A percentile compares a stretch with the other conserved stretches of the same genome.
Evolutionary conservation across 768 basidiomycete species (phyloP).

Genomic region (Holtermannia corniformis): DNA sequence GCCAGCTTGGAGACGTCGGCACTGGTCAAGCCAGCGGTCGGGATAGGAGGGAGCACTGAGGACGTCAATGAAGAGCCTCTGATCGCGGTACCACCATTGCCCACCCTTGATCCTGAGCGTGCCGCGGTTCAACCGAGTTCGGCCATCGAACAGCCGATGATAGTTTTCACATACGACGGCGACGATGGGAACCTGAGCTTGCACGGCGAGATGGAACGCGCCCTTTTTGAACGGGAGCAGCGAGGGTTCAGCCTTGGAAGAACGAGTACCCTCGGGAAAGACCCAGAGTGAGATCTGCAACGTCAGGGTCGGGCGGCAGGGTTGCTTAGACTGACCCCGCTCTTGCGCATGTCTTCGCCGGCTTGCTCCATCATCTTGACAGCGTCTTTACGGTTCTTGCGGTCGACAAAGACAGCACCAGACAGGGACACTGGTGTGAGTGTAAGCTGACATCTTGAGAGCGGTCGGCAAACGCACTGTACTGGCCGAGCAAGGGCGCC

Average conservation of each 20-base stretch:
- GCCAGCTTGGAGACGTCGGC: constrained; percentile 63
- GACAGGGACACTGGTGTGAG: constrained; percentile 55
- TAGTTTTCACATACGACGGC: constrained; percentile 94
- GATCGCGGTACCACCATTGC: constrained; percentile 23
- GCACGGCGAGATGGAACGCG: constrained; percentile 89
- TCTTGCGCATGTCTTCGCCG: constrained; percentile 63
- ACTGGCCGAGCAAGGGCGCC: constrained; percentile 75
- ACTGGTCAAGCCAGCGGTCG: constrained; percentile 60
- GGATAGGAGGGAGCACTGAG: constrained; percentile 79
- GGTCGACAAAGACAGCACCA: constrained; percentile 83
- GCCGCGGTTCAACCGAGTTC: constrained; percentile 57
- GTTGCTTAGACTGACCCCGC: constrained; percentile 25
- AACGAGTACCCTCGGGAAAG: constrained; percentile 93
- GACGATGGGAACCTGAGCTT: constrained; percentile 75
- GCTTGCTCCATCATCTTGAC: constrained; percentile 66
- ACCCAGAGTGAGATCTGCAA: constrained; percentile 72
- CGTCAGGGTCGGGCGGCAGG: not conserved
- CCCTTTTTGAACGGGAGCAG: constrained; percentile 94
- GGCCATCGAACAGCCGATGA: constrained; percentile 68
- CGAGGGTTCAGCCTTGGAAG: constrained; percentile 54
- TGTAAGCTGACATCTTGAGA: no score
- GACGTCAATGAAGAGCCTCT: not conserved
- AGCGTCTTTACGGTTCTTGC: constrained; percentile 65
- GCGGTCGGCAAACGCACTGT: constrained; percentile 42
- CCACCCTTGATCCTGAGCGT: constrained; percentile 71